Conservation (phyloP, 441 rosid species). For the Manihot esculenta region DNA sequence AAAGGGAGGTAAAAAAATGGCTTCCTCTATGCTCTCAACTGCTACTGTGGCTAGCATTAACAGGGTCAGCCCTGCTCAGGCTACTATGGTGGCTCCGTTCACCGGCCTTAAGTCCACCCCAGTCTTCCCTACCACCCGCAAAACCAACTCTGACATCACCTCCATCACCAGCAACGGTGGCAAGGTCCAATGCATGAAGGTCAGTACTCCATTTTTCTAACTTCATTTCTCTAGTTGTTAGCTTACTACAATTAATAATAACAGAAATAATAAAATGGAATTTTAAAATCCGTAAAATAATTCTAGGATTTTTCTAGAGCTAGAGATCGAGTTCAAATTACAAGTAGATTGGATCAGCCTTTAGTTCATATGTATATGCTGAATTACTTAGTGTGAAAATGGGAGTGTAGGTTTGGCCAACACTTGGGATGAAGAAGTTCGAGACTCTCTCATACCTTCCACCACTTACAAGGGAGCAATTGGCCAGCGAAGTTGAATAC, state of each 20-base stretch:
- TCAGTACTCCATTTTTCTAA: background rate
- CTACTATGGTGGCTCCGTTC: slow-evolving; percentile 30
- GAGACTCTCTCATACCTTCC: slow-evolving; percentile 57
- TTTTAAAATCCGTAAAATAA: too few species aligned
- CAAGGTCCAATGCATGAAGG: slow-evolving; percentile 22
- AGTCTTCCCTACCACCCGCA: background rate
- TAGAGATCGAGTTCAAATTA: too few species aligned
- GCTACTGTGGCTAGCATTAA: slow-evolving; percentile 16
- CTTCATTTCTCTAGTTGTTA: too few species aligned
- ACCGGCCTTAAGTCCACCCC: slow-evolving; percentile 24
- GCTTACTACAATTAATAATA: too few species aligned
- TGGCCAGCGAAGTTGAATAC: slow-evolving; percentile 38
- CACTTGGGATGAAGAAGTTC: slow-evolving; percentile 33
- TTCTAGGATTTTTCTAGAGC: too few species aligned
- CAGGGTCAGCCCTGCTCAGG: slow-evolving; percentile 28
- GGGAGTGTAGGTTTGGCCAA: slow-evolving; percentile 45
- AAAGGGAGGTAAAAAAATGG: slow-evolving; percentile 19
- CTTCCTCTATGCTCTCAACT: slow-evolving; percentile 29
- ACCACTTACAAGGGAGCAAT: slow-evolving; percentile 2
- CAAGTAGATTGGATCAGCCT: too few species aligned
- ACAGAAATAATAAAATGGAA: too few species aligned
- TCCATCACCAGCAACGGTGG: slow-evolving; percentile 22
- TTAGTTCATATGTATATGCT: too few species aligned
- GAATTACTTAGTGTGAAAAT: background rate
- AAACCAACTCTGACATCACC: slow-evolving; percentile 16